Conservation (phyloP, 495 filamentous ascomycete species). For the Mycothermus thermophilus region DNA sequence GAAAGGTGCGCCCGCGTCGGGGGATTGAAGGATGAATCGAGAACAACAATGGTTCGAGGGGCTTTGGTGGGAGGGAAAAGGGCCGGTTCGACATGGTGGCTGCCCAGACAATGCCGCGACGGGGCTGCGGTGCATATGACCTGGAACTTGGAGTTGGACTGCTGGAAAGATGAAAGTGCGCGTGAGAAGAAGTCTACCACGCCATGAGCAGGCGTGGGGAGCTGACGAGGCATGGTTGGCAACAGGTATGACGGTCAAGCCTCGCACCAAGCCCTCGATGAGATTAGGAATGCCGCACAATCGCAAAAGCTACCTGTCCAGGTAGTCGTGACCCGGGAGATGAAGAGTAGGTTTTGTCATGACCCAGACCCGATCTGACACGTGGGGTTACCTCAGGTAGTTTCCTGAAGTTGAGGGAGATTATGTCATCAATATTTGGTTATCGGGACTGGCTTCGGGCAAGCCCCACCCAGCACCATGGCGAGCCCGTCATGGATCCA, state of each 20-base stretch:
- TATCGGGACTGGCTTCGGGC: too few relatives aligned
- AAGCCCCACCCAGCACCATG: too few relatives aligned
- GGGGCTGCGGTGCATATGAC: slow-evolving; percentile 41
- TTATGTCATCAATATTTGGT: too few relatives aligned
- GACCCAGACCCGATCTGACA: too few relatives aligned
- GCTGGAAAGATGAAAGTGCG: slow-evolving; percentile 43
- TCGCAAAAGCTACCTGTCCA: too few relatives aligned
- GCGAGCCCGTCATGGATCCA: too few relatives aligned
- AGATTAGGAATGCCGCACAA: not conserved
- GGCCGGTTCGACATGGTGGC: slow-evolving; percentile 1
- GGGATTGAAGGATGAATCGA: slow-evolving; percentile 94
- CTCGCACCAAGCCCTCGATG: not conserved
- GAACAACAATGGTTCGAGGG: slow-evolving; percentile 49
- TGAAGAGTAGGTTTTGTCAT: too few relatives aligned
- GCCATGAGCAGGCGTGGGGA: slow-evolving; percentile 7
- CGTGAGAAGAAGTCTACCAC: slow-evolving; percentile 30
- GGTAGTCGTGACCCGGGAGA: too few relatives aligned
- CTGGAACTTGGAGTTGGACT: slow-evolving; percentile 42
- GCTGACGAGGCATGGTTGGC: slow-evolving; percentile 7
- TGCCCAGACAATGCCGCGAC: slow-evolving; percentile 4
- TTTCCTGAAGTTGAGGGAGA: too few relatives aligned
- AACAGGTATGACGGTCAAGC: too few relatives aligned
- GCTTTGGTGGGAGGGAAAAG: slow-evolving; percentile 12
- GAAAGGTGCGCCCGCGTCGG: slow-evolving; percentile 70
- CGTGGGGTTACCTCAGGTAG: too few relatives aligned